Percentiles rank a stretch among this genome's conserved stretches.
Conservation (phyloP, 805 yeast species). For the Teunomyces stri region DNA sequence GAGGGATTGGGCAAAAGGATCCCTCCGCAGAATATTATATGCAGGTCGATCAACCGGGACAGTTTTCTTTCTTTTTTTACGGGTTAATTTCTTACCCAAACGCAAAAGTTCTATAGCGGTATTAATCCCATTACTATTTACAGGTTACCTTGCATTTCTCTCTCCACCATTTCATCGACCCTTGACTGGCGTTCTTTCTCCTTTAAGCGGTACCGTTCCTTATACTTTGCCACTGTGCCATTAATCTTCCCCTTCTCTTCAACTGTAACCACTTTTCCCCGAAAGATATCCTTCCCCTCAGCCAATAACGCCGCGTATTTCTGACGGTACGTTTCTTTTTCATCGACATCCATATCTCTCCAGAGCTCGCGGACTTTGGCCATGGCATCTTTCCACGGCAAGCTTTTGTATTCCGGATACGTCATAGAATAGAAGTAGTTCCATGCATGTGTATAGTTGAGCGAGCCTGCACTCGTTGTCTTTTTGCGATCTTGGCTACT, state of each 20-base stretch:
- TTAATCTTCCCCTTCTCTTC: constrained; percentile 21
- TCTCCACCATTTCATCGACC: constrained; percentile 3
- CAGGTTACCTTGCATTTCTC: not conserved
- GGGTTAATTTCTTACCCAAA: not conserved
- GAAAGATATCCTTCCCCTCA: constrained; percentile 27
- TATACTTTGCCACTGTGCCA: constrained; percentile 10
- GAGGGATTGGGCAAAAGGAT: constrained; percentile 1
- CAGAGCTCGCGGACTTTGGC: constrained; percentile 17
- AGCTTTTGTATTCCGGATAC: constrained; percentile 14
- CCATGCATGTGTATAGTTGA: constrained; percentile 35
- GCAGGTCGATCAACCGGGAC: too few relatives aligned
- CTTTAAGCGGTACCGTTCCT: constrained; percentile 9
- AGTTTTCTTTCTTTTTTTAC: too few relatives aligned
- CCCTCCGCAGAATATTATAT: not conserved
- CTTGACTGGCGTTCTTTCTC: constrained; percentile 4
- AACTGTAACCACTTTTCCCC: constrained; percentile 26
- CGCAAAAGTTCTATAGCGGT: not conserved
- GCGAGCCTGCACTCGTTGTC: constrained; percentile 11
- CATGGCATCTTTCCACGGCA: constrained; percentile 14
- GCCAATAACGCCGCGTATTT: constrained; percentile 26
- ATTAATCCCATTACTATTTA: not conserved
- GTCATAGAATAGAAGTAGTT: constrained; percentile 27
- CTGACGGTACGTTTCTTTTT: constrained; percentile 26
- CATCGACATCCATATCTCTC: constrained; percentile 24
- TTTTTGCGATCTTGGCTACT: not conserved